Base-by-base conservation (phyloP, 805 yeast species). In the Wickerhamomyces silvicola region DNA sequence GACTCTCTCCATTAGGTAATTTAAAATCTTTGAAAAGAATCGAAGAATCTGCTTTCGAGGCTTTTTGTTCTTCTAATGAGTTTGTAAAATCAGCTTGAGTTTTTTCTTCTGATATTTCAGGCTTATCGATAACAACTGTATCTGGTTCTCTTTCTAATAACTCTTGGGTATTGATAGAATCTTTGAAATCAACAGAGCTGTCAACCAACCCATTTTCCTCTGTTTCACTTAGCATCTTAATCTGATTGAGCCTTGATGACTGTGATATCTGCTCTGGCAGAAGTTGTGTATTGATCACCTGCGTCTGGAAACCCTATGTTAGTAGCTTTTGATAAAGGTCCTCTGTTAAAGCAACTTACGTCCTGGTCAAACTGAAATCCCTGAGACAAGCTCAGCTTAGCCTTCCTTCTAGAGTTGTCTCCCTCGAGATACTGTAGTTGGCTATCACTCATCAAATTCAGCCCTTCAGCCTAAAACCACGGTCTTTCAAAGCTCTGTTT, bases 161-260 rank as follows among this genome's bases (percentile, higher is more conserved):
- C 12, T 31, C 44, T 22, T 48, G 53, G 2, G 55, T 46, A 26
- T 42, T 38, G 2, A 41, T 25, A 7, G 38, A 29, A 31, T 37
- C 48, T 17, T 25, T 24, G 18, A 25, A 35, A 14, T 48, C 55
- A 18, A 41, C 35, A 12, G 55, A 50, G 3, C 52, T 47, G 27
- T 50, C 52, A 10, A 46, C 43, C 3, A 48, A 30, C 15, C 28
- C 23, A 32, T 50, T 50, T 6, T 45, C 51, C 16, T 50, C 55
- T 7, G 28, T 28, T 6, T 42, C 33, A 4, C 36, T 35, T 7
- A 50, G 30, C 10, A 46, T 22, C 21, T 35, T 35, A 10, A 50
- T 23, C 16, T 30, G 35, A 11, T 27, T 27, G 5, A 39, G 33
- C 12, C 29, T 30, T 7, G 38, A 14, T 3, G 34, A 32, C 13